Evolutionary conservation across 1,284 basidiomycete genomes (phyloP).

Genomic region (Papiliotrema laurentii): DNA sequence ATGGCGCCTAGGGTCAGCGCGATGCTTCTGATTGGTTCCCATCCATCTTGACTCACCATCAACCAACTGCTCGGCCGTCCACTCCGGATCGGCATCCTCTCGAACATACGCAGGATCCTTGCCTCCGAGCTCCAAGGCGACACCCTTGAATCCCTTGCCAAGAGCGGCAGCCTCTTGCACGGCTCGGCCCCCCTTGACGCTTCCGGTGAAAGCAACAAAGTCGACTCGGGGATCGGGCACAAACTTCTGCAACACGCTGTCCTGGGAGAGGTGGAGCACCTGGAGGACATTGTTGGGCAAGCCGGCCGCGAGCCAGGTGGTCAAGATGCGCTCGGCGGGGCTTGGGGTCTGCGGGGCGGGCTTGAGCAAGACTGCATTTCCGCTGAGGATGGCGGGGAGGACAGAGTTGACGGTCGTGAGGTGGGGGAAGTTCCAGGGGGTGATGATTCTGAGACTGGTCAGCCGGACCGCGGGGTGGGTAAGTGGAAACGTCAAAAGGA

Average conservation of each 20-base stretch:
- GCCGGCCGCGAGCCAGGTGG: conserved; percentile 66
- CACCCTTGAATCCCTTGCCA: conserved; percentile 64
- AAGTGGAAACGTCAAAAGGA: neutral
- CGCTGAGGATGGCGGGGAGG: conserved; percentile 76
- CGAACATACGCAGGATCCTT: conserved; percentile 95
- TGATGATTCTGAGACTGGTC: conserved; percentile 20
- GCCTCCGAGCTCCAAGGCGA: conserved; percentile 73
- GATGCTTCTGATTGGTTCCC: neutral
- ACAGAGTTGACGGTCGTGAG: conserved; percentile 84
- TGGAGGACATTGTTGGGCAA: conserved; percentile 72
- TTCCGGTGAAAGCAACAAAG: conserved; percentile 89
- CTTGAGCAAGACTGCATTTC: conserved; percentile 86
- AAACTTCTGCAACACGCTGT: conserved; percentile 58
- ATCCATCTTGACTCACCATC: conserved; percentile 78
- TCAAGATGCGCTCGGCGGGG: conserved; percentile 72
- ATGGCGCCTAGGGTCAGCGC: conserved; percentile 60
- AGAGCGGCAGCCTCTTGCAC: conserved; percentile 47
- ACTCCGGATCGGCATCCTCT: conserved; percentile 75
- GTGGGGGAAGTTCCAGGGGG: conserved; percentile 69
- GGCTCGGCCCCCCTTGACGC: conserved; percentile 54
- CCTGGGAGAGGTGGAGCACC: conserved; percentile 70
- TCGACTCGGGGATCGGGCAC: conserved; percentile 65
- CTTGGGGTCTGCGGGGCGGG: conserved; percentile 92
- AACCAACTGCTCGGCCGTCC: conserved; percentile 77
- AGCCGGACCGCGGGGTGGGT: neutral